Base-by-base conservation (phyloP, 805 yeast species). In the Danielozyma ontarioensis region DNA sequence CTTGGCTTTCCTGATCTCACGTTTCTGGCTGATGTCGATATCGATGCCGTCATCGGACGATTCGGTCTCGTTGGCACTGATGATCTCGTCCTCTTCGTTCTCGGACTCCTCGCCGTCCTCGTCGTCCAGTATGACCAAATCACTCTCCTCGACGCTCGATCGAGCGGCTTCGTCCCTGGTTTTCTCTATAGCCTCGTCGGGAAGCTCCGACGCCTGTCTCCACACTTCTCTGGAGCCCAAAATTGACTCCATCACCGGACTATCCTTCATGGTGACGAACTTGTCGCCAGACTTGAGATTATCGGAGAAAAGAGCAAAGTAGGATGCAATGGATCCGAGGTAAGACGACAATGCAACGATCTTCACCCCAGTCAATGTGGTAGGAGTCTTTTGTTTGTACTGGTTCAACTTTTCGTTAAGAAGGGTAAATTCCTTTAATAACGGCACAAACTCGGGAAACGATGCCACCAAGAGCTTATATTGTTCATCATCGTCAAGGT, bases 161-260 rank as follows among this genome's bases (percentile, higher is more conserved):
- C 31, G 13, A 23, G 25, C 17, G n/a, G 27, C 14, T 6, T 26
- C 32, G 13, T 30, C 27, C 22, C 28, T 3, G 25, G 31, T 11
- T 36, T 41, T 16, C 40, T 22, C 39, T 44, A 11, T 39, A 42
- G 12, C 35, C 37, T 18, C 13, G 16, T 45, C 68, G 11, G 72
- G 73, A 23, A 80, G 52, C 40, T 66, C 75, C 29, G 62, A 68
- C 4, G 94, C 95, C 48, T 83, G 89, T 52, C 93, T 75, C 96
- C 96, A 89, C 13, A 85, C 71, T 51, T 90, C 96, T 44, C 94
- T 73, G 3, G 93, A 71, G 33, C 83, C 78, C 34, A 90, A 63
- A 22, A 90, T 80, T 18, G 83, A 74, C 50, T 85, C 88, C 96
- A 93, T 90, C 2, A 90, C 81, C 3, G 90, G 83, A 44, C 83